Conservation (phyloP, 371 early-diverging fungal species). For the Mortierella sp. region DNA sequence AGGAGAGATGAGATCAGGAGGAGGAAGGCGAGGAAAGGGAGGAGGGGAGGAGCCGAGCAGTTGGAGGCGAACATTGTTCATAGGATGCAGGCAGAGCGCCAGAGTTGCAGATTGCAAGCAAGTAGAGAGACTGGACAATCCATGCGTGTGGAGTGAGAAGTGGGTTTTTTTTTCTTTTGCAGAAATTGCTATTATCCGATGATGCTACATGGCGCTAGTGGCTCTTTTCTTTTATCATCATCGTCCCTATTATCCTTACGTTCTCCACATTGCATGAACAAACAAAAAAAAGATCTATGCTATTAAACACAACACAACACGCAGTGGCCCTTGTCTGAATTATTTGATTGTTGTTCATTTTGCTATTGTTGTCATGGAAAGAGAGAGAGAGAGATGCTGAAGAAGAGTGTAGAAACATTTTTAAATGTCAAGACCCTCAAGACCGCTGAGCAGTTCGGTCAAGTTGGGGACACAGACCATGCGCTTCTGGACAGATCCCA, state of each 20-base stretch:
- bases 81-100: background rate
- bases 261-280: background rate
- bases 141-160: too few species aligned
- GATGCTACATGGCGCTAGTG: background rate
- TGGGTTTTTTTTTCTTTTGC: background rate
- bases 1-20: background rate
- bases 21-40: too few species aligned
- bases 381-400: background rate
- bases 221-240: background rate
- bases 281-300: background rate
- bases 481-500: slow-evolving; percentile 75
- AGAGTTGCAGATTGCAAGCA: background rate
- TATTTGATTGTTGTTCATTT: background rate
- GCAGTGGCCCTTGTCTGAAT: background rate
- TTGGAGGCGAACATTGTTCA: background rate
- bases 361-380: background rate
- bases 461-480: slow-evolving; percentile 77
- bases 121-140: background rate
- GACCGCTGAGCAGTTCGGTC: slow-evolving; percentile 63
- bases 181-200: background rate
- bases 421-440: slow-evolving; percentile 54
- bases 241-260: background rate
- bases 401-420: too few species aligned
- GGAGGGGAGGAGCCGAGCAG: background rate
- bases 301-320: background rate